Evolutionary conservation across 2,329 filamentous ascomycete species (phyloP).

Genomic region (Dactylellina haptotyla): DNA sequence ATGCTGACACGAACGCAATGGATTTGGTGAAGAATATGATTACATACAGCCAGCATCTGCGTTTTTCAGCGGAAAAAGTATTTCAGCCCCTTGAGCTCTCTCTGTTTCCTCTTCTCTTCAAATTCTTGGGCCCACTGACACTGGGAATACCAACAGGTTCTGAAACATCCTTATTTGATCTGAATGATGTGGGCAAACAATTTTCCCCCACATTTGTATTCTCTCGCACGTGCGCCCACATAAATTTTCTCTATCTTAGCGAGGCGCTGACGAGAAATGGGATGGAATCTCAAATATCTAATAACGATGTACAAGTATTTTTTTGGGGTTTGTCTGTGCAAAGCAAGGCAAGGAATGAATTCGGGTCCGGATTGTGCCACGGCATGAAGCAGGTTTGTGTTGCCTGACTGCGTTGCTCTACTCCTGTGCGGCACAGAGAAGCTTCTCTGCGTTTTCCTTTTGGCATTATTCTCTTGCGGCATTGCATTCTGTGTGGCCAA

Average conservation of each 20-base stretch:
- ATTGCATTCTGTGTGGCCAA: background rate
- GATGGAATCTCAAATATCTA: background rate
- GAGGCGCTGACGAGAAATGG: background rate
- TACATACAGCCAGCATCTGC: conserved; percentile 74
- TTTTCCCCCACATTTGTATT: background rate
- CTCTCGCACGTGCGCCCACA: background rate
- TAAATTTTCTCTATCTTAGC: background rate
- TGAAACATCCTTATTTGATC: conserved; percentile 59
- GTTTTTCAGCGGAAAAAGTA: conserved; percentile 74
- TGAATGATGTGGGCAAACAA: conserved; percentile 29
- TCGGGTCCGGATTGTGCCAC: no score
- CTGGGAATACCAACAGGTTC: conserved; percentile 56
- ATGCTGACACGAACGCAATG: conserved; percentile 68
- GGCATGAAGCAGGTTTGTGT: no score
- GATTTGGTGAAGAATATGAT: conserved; percentile 76
- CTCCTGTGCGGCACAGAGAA: background rate
- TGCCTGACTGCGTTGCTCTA: no score
- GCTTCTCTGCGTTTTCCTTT: no score
- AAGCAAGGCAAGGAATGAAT: no score
- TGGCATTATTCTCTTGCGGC: background rate
- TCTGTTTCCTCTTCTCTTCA: conserved; percentile 54
- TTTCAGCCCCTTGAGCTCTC: background rate
- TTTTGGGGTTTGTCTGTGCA: no score
- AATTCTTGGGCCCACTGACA: conserved; percentile 57
- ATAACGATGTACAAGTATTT: no score